Evolutionary conservation across 1,139 yeast genomes (phyloP).

Genomic region (Suhomyces kunorum): DNA sequence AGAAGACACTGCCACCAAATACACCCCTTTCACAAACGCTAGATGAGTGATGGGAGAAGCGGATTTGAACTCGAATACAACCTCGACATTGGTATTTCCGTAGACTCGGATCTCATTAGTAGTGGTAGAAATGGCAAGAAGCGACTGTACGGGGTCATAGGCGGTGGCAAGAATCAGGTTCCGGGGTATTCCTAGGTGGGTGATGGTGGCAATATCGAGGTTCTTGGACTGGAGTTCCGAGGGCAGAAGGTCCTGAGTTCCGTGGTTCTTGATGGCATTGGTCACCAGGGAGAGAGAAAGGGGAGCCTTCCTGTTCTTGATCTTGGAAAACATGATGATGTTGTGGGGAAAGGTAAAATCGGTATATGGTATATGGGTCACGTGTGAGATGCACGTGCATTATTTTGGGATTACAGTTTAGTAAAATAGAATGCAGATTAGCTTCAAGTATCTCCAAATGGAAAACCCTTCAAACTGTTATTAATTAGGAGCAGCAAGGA

Average conservation of each 20-base stretch:
- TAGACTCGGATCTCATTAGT: slow-evolving; percentile 71
- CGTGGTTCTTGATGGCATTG: slow-evolving; percentile 54
- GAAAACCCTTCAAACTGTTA: no score
- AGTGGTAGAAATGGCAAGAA: slow-evolving; percentile 78
- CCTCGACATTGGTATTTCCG: slow-evolving; percentile 84
- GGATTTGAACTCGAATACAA: slow-evolving; percentile 56
- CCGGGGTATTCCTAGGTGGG: slow-evolving; percentile 41
- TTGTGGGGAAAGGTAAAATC: not conserved
- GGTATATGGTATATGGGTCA: not conserved
- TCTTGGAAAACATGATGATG: slow-evolving; percentile 45
- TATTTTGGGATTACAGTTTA: no score
- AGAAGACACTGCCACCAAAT: slow-evolving; percentile 68
- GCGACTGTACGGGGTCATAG: slow-evolving; percentile 84
- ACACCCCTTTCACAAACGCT: slow-evolving; percentile 76
- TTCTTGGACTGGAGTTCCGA: slow-evolving; percentile 40
- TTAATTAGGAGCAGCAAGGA: no score
- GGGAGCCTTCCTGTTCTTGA: slow-evolving; percentile 49
- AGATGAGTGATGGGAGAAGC: slow-evolving; percentile 55
- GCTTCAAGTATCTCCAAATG: no score
- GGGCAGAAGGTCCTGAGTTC: slow-evolving; percentile 42
- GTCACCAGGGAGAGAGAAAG: slow-evolving; percentile 52
- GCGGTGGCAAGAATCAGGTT: slow-evolving; percentile 62
- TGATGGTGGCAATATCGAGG: slow-evolving; percentile 35
- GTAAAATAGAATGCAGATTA: no score
- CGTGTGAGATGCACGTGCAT: no score